Percentiles rank a stretch among this genome's conserved stretches.
These are phyloP conservation scores for Alternaria gaisen DNA, from an alignment of 2,329 filamentous ascomycete species.

Conservation along the genomic window DNA sequence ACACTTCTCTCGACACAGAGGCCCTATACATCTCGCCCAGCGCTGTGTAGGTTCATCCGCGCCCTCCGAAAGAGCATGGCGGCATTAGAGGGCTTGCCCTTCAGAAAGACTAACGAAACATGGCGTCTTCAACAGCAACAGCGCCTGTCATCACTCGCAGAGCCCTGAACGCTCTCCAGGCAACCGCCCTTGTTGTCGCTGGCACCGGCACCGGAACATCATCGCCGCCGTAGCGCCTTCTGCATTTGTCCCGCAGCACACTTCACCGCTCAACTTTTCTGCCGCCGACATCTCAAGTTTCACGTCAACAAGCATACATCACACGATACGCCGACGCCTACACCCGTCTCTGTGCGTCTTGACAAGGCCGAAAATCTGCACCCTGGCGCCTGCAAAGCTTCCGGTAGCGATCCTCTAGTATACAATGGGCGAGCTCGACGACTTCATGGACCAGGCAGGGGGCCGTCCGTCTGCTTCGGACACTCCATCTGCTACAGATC, in stretches of 20 bases:
- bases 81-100: conserved; percentile 40
- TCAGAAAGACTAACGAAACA: conserved; percentile 43
- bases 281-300: conserved; percentile 22
- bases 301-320: conserved; percentile 8
- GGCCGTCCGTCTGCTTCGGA: not conserved
- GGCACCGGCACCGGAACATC: conserved; percentile 20
- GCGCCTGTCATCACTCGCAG: conserved; percentile 25
- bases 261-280: conserved; percentile 37
- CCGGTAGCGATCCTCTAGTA: not conserved
- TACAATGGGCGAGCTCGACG: conserved; percentile 17
- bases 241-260: conserved; percentile 17
- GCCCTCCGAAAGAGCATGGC: conserved; percentile 39
- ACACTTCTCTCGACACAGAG: conserved; percentile 13
- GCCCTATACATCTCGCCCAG: conserved; percentile 32
- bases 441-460: conserved; percentile 23
- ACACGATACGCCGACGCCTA: not conserved
- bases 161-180: conserved; percentile 13
- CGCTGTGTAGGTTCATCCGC: conserved; percentile 43
- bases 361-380: too few species aligned
- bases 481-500: conserved; percentile 13
- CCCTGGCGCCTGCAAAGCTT: not conserved
- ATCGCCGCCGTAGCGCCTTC: conserved; percentile 18
- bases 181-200: conserved; percentile 6
- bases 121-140: conserved; percentile 27
- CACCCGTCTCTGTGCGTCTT: not conserved